These are phyloP conservation scores for Cubamyces lactineus DNA, from an alignment of 768 basidiomycete genomes.

Conservation along the genomic window DNA sequence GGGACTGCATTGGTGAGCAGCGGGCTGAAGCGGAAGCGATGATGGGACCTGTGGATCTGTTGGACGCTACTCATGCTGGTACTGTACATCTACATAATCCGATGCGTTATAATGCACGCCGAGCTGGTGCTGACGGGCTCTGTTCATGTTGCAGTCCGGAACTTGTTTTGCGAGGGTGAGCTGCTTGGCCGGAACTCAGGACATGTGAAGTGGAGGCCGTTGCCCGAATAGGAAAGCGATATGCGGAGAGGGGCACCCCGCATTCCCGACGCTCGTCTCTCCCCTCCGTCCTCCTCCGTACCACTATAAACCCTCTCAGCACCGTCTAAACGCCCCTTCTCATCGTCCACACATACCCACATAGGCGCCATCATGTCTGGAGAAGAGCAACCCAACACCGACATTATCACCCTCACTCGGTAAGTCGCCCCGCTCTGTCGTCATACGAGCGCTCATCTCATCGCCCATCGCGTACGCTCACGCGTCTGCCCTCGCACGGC, in stretches of 20 bases:
- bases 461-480: neutral
- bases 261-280: slow-evolving; percentile 13
- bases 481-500: slow-evolving; percentile 9
- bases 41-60: slow-evolving; percentile 26
- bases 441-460: slow-evolving; percentile 16
- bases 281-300: slow-evolving; percentile 23
- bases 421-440: slow-evolving; percentile 38
- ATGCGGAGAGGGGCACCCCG: slow-evolving; percentile 22
- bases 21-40: slow-evolving; percentile 73
- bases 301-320: slow-evolving; percentile 15
- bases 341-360: slow-evolving; percentile 15
- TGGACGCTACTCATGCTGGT: neutral
- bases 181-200: slow-evolving; percentile 20
- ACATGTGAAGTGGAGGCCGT: slow-evolving; percentile 25
- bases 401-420: slow-evolving; percentile 94
- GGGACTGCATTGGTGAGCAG: slow-evolving; percentile 31
- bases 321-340: neutral
- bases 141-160: neutral
- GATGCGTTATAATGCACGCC: slow-evolving; percentile 14
- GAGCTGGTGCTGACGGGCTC: slow-evolving; percentile 1
- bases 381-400: slow-evolving; percentile 77
- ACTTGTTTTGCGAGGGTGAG: neutral
- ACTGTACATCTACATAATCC: slow-evolving; percentile 22
- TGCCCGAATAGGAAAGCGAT: slow-evolving; percentile 20
- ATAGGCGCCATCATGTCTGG: slow-evolving; percentile 29